Percentiles rank a stretch among this genome's conserved stretches.
phyloP scores from a whole-genome alignment of 2,329 filamentous ascomycete species.

The Fusarium sp. region DNA sequence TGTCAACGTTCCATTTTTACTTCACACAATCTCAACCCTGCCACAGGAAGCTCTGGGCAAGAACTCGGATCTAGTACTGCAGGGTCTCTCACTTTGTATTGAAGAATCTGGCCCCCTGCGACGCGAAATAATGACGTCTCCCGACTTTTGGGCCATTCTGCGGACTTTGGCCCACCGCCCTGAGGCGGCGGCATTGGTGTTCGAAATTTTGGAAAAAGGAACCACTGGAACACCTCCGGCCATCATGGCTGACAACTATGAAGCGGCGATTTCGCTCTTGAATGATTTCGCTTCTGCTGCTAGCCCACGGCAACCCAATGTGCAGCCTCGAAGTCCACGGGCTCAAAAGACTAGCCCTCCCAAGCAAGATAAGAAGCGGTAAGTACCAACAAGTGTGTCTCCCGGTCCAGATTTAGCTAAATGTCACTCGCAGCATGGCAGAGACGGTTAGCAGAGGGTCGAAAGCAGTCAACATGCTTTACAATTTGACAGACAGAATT shows the following conservation, averaged over 20 bases:
- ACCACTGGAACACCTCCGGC: constrained; percentile 79
- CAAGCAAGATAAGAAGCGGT: constrained; percentile 46
- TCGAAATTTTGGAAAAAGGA: constrained; percentile 85
- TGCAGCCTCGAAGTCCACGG: constrained; percentile 72
- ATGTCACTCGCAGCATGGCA: constrained; percentile 41
- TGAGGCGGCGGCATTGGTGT: constrained; percentile 80
- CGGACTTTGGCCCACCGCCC: constrained; percentile 76
- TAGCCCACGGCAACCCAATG: constrained; percentile 74
- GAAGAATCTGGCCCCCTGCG: constrained; percentile 80
- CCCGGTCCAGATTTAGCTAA: neutral
- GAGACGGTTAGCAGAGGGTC: constrained; percentile 79
- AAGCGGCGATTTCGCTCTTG: constrained; percentile 83
- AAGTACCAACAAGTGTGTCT: neutral
- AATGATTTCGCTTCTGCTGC: constrained; percentile 91
- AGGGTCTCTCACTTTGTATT: constrained; percentile 83
- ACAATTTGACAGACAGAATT: constrained; percentile 82
- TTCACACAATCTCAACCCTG: constrained; percentile 92
- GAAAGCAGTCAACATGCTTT: constrained; percentile 83
- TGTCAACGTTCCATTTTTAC: constrained; percentile 87
- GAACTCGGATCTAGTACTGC: constrained; percentile 79
- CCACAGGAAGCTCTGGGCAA: constrained; percentile 80
- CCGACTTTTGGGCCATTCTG: constrained; percentile 95
- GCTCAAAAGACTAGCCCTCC: constrained; percentile 49
- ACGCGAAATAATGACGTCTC: constrained; percentile 94
- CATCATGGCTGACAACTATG: constrained; percentile 95